Conservation (phyloP, 768 basidiomycete genomes). For the Hortiboletus campestris region DNA sequence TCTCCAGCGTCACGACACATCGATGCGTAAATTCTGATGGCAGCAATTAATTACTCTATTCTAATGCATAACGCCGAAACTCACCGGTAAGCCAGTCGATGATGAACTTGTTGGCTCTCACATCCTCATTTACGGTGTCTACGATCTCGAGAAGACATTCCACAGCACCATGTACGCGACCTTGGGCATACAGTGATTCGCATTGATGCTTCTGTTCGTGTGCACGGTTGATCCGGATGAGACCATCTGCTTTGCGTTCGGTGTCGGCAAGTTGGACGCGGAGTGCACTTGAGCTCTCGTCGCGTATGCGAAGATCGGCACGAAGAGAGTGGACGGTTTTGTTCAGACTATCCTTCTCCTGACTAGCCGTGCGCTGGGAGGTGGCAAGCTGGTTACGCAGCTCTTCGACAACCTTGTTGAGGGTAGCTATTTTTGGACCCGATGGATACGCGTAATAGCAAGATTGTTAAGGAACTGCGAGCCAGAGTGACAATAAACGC, state of each 20-base stretch:
- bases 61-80: background rate
- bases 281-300: too few relatives aligned
- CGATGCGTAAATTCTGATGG: background rate
- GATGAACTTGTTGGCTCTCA: background rate
- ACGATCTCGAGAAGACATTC: background rate
- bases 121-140: background rate
- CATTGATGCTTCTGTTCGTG: background rate
- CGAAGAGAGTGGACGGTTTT: too few relatives aligned
- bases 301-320: too few relatives aligned
- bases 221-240: background rate
- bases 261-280: background rate
- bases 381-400: too few relatives aligned
- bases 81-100: background rate
- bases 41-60: background rate
- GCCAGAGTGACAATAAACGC: too few relatives aligned
- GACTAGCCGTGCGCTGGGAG: too few relatives aligned
- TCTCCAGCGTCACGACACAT: background rate
- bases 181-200: background rate
- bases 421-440: too few relatives aligned
- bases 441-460: too few relatives aligned
- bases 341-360: too few relatives aligned
- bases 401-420: too few relatives aligned
- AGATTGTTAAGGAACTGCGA: too few relatives aligned
- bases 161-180: background rate
- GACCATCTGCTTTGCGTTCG: background rate